A percentile compares a stretch with the other conserved stretches of the same genome.
Conservation (phyloP, 2,329 filamentous ascomycete species). For the Ophiostoma tasmaniense region DNA sequence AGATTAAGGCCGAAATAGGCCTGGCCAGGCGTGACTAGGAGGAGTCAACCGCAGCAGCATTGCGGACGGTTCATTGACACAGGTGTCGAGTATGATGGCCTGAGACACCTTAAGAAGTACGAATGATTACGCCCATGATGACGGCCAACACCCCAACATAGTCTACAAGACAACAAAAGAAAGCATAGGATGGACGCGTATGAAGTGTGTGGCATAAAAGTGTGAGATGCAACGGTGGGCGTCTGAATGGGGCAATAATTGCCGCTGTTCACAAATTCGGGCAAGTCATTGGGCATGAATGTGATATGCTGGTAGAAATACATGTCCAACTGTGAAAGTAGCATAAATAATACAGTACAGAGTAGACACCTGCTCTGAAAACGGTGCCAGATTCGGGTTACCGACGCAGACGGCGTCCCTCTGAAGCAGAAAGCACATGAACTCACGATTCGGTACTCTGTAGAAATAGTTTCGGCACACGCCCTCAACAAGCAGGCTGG, state of each 20-base stretch:
- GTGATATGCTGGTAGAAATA: slow-evolving; percentile 1
- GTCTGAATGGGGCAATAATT: not conserved
- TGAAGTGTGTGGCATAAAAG: not conserved
- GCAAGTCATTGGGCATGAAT: not conserved
- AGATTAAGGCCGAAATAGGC: not conserved
- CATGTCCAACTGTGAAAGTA: not conserved
- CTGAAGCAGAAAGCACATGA: not conserved
- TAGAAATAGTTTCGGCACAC: not conserved
- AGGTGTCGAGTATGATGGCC: no score
- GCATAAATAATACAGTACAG: not conserved
- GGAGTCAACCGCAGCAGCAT: not conserved
- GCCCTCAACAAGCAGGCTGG: not conserved
- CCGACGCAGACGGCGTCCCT: not conserved
- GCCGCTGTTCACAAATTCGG: not conserved
- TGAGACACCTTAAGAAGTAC: not conserved
- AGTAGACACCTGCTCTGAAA: not conserved
- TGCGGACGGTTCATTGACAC: not conserved
- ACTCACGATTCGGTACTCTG: not conserved
- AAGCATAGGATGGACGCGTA: not conserved
- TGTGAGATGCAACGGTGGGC: not conserved
- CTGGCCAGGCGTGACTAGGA: not conserved
- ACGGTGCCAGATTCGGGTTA: not conserved
- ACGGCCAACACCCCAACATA: not conserved
- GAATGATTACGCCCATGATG: not conserved
- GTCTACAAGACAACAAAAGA: not conserved